phyloP scores from a whole-genome alignment of 1,284 basidiomycete genomes.

The Malassezia globosa region DNA sequence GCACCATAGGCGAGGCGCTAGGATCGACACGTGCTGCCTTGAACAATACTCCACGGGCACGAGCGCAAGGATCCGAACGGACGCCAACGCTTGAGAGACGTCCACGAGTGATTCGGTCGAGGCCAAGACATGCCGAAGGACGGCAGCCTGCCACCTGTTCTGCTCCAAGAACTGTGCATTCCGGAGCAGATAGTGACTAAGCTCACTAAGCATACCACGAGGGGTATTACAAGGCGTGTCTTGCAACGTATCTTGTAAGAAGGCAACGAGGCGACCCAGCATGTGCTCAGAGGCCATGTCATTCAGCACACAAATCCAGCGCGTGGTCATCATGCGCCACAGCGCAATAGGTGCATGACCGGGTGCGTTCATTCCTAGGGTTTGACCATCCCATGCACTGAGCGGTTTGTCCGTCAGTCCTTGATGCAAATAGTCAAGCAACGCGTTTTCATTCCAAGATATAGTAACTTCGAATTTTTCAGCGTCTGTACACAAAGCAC shows the following conservation, averaged over 20 bases:
- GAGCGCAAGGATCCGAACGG: neutral
- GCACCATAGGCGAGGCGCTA: neutral
- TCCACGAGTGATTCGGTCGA: no score
- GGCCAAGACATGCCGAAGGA: constrained; percentile 9
- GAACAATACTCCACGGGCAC: constrained; percentile 2
- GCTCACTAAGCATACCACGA: neutral
- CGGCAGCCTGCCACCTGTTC: constrained; percentile 20
- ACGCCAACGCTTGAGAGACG: no score
- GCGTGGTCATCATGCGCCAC: constrained; percentile 25
- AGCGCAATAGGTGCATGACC: constrained; percentile 7
- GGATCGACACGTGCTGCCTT: neutral
- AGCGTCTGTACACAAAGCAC: neutral
- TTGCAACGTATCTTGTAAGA: neutral
- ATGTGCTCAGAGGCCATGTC: constrained; percentile 2
- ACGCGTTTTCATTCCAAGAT: neutral
- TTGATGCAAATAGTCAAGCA: neutral
- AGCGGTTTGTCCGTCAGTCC: neutral
- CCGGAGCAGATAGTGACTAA: neutral
- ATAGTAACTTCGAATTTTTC: neutral
- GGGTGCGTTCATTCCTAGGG: neutral
- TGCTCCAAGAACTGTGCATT: constrained; percentile 30
- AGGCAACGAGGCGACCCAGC: neutral
- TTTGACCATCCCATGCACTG: constrained; percentile 13
- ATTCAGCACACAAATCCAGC: constrained; percentile 24
- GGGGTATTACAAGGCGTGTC: neutral